Percentiles rank a stretch among this genome's conserved stretches.
These are phyloP conservation scores for Sclerotinia sclerotiorum DNA, from an alignment of 2,329 filamentous ascomycete species.

Conservation along the genomic window DNA sequence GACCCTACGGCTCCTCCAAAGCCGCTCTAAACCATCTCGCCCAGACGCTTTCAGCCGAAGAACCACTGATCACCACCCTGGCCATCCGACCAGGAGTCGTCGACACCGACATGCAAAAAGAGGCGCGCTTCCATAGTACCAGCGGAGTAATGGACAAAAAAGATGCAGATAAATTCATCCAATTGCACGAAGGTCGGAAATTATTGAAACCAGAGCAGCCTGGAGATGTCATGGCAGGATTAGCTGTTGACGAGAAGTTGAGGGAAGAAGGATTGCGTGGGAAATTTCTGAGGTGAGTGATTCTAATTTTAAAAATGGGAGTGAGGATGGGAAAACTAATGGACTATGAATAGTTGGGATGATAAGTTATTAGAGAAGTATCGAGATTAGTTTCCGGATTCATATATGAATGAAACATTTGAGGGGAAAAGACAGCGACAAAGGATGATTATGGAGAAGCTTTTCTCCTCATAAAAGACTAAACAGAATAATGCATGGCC, in stretches of 20 bases:
- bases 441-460: not conserved
- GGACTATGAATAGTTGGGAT: conserved; percentile 50
- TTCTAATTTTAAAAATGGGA: not conserved
- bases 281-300: conserved; percentile 66
- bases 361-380: conserved; percentile 54
- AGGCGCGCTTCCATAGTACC: conserved; percentile 65
- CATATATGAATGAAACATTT: not conserved
- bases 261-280: conserved; percentile 70
- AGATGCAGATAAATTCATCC: conserved; percentile 63
- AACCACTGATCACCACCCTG: conserved; percentile 71
- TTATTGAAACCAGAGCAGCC: conserved; percentile 81
- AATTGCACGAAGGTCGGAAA: conserved; percentile 67
- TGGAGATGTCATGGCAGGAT: conserved; percentile 78
- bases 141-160: conserved; percentile 57
- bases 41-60: conserved; percentile 70
- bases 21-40: conserved; percentile 80
- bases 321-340: conserved; percentile 30
- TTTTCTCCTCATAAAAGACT: conserved; percentile 25
- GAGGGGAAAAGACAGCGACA: not conserved
- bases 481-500: not conserved
- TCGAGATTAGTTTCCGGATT: conserved; percentile 42
- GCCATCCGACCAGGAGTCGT: conserved; percentile 77
- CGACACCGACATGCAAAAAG: conserved; percentile 87
- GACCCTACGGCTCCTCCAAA: conserved; percentile 78
- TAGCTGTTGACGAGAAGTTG: conserved; percentile 64